Evolutionary conservation across 228 moss, liverwort and hornwort genomes (phyloP), one percentile per base, ranked within the genome.

Genomic region (Sphagnum magellanicum): DNA sequence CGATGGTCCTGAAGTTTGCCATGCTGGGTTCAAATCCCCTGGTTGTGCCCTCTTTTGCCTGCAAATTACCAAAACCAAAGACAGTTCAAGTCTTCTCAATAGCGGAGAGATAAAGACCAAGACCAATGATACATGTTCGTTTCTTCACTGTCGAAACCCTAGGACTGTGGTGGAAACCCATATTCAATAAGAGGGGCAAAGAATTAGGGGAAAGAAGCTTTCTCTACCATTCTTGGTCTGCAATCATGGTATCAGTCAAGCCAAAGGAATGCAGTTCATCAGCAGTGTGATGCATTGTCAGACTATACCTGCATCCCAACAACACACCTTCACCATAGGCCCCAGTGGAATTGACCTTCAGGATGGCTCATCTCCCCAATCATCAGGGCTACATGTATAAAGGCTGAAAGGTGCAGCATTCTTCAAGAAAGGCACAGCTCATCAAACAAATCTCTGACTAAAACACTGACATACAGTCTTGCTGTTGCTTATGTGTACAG

Each of bases 231-330:
- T 96, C 91, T 75, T 96, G 96, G 83, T 96, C 96, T 71, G 85
- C 88, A 32, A 96, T 96, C 96, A 96, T 96, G 53, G 89, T 88
- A 62, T 96, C 91, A 68, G 89, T 96, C 96, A 96, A 92, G 68
- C 96, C 96, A 77, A 96, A 96, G 51, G 96, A 87, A 77, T 78
- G 86, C 49, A 96, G 85, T 65, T 96, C 96, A 72, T 84, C 89
- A 68, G 74, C 68, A 48, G 91, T 80, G 75, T 96, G 96, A 75
- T 96, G 96, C 84, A 92, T 81, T 15, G 87, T 89, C 83, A 96
- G 70, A 71, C 89, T 83, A 64, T 96, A 96, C 81, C 96, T 96
- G 89, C 62, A 69, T 72, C 71, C 79, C 69, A 51, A 72, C 11
- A 63, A 17, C 32, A 32, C 32, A 59, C 51, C n/a, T 60, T 12